Evolutionary conservation across 1,284 basidiomycete species (phyloP), one percentile per base, ranked within the genome.

Genomic region (Somion occarium): DNA sequence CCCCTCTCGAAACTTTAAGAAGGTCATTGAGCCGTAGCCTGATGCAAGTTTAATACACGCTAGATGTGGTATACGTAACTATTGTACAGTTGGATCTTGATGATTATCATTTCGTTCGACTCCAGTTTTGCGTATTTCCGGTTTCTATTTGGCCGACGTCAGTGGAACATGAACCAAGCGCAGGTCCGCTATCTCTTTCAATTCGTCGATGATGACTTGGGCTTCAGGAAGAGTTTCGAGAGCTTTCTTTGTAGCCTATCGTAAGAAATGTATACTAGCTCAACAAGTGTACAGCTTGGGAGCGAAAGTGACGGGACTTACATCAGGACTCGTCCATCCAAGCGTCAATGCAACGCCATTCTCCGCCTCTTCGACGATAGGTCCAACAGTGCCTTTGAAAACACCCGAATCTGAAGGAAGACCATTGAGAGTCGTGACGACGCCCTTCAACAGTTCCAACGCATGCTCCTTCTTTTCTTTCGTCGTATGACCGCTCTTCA

Each of bases 251-350:
- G 30, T 34, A 7, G 30, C 30, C 30, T 34, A 34, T 7, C 7
- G 15, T 15, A 34, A 34, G n/a, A n/a, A n/a, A n/a, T n/a, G n/a
- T n/a, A n/a, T n/a, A n/a, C n/a, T n/a, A n/a, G n/a, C n/a, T n/a
- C n/a, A n/a, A n/a, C n/a, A n/a, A n/a, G n/a, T 45, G 12, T 45
- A 15, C 44, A 19, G 23, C n/a, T 4, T 45, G 18, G 13, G 12
- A 27, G 45, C 15, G 34, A 46, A 46, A 34, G 45, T 13, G n/a
- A 25, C 12, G 5, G 11, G 27, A 48, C 37, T 13, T 48, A 48
- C 47, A 13, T 48, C 47, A 20, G 24, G 13, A 23, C 27, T 48
- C 12, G 37, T 34, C 47, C 47, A 48, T 24, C 47, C 47, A 5
- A 39, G 20, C 12, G 37, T 25, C 5, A 39, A 9, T 5, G 38